These are phyloP conservation scores for Fusarium nurragi DNA, from an alignment of 2,329 filamentous ascomycete species.

Conservation along the genomic window DNA sequence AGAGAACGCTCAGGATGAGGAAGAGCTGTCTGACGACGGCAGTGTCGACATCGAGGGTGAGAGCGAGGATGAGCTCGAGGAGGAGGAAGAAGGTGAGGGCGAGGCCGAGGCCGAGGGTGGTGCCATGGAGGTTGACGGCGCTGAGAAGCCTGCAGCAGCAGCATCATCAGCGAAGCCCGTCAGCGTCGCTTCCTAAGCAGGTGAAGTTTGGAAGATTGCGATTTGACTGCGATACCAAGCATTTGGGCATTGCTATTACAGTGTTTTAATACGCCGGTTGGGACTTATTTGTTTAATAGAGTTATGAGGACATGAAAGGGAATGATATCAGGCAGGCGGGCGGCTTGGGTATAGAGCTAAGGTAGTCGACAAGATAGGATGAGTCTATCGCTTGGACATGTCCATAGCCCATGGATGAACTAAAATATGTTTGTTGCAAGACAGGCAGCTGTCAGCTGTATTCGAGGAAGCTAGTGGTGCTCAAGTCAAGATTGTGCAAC, in stretches of 20 bases:
- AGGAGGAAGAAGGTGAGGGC: conserved; percentile 69
- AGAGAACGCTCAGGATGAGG: conserved; percentile 65
- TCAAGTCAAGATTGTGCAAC: neutral
- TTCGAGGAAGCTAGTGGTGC: neutral
- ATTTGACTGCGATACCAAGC: conserved; percentile 29
- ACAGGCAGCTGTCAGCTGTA: conserved; percentile 23
- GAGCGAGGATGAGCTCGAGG: conserved; percentile 76
- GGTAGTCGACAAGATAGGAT: conserved; percentile 26
- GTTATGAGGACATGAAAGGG: conserved; percentile 47
- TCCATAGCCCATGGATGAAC: neutral
- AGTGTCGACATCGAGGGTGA: conserved; percentile 84
- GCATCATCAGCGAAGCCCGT: conserved; percentile 49
- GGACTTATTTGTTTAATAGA: conserved; percentile 42
- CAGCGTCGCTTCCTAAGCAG: conserved; percentile 48
- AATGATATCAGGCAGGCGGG: conserved; percentile 41
- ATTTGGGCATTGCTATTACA: conserved; percentile 32
- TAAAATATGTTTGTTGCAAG: conserved; percentile 16
- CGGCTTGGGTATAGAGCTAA: conserved; percentile 28
- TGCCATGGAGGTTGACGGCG: conserved; percentile 61
- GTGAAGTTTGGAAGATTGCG: neutral
- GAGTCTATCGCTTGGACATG: conserved; percentile 15
- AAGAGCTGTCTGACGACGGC: conserved; percentile 75
- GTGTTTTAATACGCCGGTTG: conserved; percentile 31
- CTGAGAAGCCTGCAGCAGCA: conserved; percentile 49
- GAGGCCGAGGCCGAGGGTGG: conserved; percentile 53